A percentile compares a stretch with the other conserved stretches of the same genome.
Evolutionary conservation across 179 eudicot species (phyloP).

Genomic region (Beta macrorhiza): DNA sequence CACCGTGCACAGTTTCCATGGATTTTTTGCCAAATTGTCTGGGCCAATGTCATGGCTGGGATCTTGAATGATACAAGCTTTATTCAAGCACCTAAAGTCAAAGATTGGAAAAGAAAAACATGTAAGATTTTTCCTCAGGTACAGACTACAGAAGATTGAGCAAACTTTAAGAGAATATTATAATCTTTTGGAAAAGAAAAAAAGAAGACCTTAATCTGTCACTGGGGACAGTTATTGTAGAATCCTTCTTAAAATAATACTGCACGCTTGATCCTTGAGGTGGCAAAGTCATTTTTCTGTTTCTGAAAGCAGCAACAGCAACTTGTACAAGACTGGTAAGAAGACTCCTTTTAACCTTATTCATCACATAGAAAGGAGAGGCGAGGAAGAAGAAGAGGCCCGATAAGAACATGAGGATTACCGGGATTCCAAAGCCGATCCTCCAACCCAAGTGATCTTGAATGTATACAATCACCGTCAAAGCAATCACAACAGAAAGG

Average conservation of each 20-base stretch:
- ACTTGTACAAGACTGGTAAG: slow-evolving; percentile 60
- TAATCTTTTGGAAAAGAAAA: not conserved
- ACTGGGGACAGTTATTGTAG: slow-evolving; percentile 41
- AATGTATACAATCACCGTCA: slow-evolving; percentile 72
- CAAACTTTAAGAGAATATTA: not conserved
- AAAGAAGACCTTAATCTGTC: slow-evolving; percentile 48
- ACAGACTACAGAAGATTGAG: not conserved
- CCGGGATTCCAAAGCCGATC: slow-evolving; percentile 82
- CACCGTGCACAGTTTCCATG: slow-evolving; percentile 68
- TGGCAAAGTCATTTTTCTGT: slow-evolving; percentile 44
- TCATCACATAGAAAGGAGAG: slow-evolving; percentile 54
- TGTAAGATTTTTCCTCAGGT: not conserved
- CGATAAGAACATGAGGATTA: slow-evolving; percentile 65
- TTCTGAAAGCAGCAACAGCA: slow-evolving; percentile 54
- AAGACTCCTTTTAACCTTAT: slow-evolving; percentile 51
- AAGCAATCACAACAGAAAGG: slow-evolving; percentile 52
- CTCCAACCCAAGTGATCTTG: slow-evolving; percentile 86
- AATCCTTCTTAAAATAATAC: slow-evolving; percentile 45
- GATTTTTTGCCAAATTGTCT: slow-evolving; percentile 48
- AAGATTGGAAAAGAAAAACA: not conserved
- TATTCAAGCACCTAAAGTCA: slow-evolving; percentile 61
- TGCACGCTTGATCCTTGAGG: slow-evolving; percentile 31
- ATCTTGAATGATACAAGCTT: slow-evolving; percentile 66
- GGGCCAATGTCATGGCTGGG: slow-evolving; percentile 50
- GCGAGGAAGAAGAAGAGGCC: slow-evolving; percentile 58